Evolutionary conservation across 345 rosid species (phyloP).

Genomic region (Salix suchowensis): DNA sequence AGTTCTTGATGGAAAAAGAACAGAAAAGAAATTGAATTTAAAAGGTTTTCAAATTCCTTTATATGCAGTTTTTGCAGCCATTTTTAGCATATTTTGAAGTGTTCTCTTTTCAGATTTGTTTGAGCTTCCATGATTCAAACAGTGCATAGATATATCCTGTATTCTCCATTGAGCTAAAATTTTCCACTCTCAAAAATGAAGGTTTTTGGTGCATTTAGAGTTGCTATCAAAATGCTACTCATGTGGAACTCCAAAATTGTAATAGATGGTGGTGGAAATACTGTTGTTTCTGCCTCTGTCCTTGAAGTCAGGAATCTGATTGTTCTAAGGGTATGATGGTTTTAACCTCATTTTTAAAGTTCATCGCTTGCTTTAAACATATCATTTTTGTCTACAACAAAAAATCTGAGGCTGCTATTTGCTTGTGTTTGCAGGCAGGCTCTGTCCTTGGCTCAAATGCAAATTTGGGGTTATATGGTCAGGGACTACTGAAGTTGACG

Average conservation of each 20-base stretch:
- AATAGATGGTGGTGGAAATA: conserved; percentile 93
- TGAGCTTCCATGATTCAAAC: conserved; percentile 7
- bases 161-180: conserved; percentile 9
- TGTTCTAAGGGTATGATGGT: conserved; percentile 73
- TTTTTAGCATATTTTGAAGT: neutral
- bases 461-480: conserved; percentile 88
- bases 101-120: neutral
- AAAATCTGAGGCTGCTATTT: conserved; percentile 9
- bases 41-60: neutral
- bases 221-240: conserved; percentile 83
- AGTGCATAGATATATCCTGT: neutral
- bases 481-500: conserved; percentile 71
- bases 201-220: conserved; percentile 96
- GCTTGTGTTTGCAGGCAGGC: conserved; percentile 55
- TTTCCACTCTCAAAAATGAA: conserved; percentile 33
- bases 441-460: conserved; percentile 81
- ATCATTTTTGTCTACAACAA: conserved; percentile 3
- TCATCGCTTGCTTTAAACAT: neutral
- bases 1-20: neutral
- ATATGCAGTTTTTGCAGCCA: neutral
- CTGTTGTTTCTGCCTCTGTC: conserved; percentile 75
- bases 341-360: conserved; percentile 3
- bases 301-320: conserved; percentile 97
- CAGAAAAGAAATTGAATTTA: neutral
- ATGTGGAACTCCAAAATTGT: conserved; percentile 93